Base-by-base conservation (phyloP, 495 filamentous ascomycete species). In the Coniosporium apollinis region DNA sequence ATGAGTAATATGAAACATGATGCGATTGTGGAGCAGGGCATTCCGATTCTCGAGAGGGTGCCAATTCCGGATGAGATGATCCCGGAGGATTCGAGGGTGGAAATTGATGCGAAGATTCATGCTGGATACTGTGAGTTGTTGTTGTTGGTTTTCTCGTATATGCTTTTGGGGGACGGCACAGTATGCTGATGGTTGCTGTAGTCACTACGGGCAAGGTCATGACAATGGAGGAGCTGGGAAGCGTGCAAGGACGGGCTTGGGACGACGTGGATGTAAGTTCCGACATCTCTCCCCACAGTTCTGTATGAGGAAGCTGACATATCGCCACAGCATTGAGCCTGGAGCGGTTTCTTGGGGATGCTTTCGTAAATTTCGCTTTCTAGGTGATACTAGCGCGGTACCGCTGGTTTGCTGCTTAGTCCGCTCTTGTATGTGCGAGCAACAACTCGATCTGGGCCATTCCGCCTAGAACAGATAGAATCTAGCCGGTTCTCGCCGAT, bases 1-100 rank as follows among this genome's bases (percentile, higher is more conserved):
- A 96, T 97, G 89, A 89, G 81, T 52, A 91, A 94, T 61, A 96
- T 97, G 89, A 97, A 97, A 61, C 74, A 97, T 57, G 89, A 97
- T 63, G 89, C 89, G 35, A 96, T 97, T 51, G 87, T 97, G 31
- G 70, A 82, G 18, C 84, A 91, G 57, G 89, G 89, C 25, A 97
- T 97, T 48, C 77, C 83, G 35, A 96, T 97, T 50, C 64, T 77
- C 46, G 87, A 96, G 59, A 76, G 89, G 36, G 73, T 97, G 28
- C 86, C 89, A 25, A 85, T 97, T 32, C 89, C 89, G 15, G 86
- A 94, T 34, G 75, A 81, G 19, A 76, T 86, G 73, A 94, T 97
- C 45, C 89, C 89, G 24, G 82, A 75, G 45, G 89, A 97, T 59
- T 91, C 82, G 34, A 70, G 89, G 34, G 89, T 97, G 10, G 89